Evolutionary conservation across 2,329 filamentous ascomycete species (phyloP).

Genomic region (Alternaria dauci): DNA sequence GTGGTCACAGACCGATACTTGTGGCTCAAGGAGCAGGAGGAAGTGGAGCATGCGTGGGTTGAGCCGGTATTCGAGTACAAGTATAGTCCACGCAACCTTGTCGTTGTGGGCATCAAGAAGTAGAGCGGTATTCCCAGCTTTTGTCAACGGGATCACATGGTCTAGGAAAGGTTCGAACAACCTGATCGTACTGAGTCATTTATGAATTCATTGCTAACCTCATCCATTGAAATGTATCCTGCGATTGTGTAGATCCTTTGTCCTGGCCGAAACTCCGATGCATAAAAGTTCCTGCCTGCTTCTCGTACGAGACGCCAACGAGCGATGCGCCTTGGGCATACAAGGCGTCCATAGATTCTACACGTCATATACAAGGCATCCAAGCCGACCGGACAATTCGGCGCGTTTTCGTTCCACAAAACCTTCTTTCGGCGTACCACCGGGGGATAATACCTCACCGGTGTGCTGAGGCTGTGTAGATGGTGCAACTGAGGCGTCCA

Average conservation of each 20-base stretch:
- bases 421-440: neutral
- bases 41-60: constrained; percentile 82
- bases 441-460: neutral
- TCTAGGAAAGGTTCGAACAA: neutral
- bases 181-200: neutral
- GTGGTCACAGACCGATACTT: constrained; percentile 92
- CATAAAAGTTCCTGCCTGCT: neutral
- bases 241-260: neutral
- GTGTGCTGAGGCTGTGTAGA: constrained; percentile 6
- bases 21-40: constrained; percentile 79
- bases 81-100: constrained; percentile 86
- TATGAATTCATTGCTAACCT: neutral
- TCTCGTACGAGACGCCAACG: neutral
- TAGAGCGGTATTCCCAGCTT: neutral
- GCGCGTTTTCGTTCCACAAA: constrained; percentile 6
- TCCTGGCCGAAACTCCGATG: neutral
- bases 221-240: neutral
- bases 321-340: neutral
- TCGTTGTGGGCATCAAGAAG: constrained; percentile 89
- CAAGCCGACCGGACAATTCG: constrained; percentile 7
- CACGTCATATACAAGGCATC: constrained; percentile 8
- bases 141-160: neutral
- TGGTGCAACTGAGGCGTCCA: constrained; percentile 6
- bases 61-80: constrained; percentile 91
- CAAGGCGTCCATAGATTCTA: neutral